A percentile compares a stretch with the other conserved stretches of the same genome.
These are phyloP conservation scores for Solanum tacnaense DNA, from an alignment of 257 asterid species.

Conservation along the genomic window DNA sequence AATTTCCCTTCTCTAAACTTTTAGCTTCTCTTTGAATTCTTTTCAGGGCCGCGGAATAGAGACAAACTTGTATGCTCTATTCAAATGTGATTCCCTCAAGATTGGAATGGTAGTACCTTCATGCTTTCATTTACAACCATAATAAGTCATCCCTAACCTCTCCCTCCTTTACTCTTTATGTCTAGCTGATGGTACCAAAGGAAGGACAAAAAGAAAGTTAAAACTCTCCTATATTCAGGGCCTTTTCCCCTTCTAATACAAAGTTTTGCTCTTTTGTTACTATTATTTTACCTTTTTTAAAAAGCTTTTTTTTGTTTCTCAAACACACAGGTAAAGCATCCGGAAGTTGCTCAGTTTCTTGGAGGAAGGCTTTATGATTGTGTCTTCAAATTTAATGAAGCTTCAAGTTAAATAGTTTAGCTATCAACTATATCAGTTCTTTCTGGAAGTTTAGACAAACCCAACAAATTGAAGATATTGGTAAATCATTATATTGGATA, in stretches of 20 bases:
- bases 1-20: neutral
- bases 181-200: neutral
- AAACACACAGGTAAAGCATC: slow-evolving; percentile 82
- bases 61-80: too few relatives aligned
- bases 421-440: neutral
- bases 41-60: too few relatives aligned
- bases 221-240: neutral
- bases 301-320: neutral
- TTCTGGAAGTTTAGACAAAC: neutral
- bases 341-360: slow-evolving; percentile 92
- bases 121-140: too few relatives aligned
- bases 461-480: neutral
- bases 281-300: neutral
- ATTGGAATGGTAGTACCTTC: too few relatives aligned
- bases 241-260: neutral
- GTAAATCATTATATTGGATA: neutral
- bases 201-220: neutral
- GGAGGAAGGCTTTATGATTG: slow-evolving; percentile 97
- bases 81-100: too few relatives aligned
- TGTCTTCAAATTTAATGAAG: slow-evolving; percentile 71
- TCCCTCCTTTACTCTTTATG: neutral
- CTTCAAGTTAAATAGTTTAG: neutral
- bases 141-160: neutral
- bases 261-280: neutral
- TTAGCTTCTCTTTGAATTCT: too few relatives aligned